Evolutionary conservation across 106 monocot genomes (phyloP).

Genomic region (Narthecium ossifragum): DNA sequence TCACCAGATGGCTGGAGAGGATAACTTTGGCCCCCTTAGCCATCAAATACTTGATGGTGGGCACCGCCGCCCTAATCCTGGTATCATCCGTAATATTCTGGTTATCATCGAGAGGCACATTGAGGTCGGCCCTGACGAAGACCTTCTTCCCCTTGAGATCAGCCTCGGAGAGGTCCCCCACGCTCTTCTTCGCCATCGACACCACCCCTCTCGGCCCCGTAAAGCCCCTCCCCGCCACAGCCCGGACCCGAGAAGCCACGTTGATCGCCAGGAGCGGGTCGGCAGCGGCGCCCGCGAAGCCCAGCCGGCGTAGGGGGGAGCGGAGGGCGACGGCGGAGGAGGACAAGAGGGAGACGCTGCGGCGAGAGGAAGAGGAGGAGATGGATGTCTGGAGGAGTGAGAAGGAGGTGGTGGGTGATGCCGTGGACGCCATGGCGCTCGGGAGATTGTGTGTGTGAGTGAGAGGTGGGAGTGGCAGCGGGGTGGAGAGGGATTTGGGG

Average conservation of each 20-base stretch:
- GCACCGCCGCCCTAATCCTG: slow-evolving; percentile 84
- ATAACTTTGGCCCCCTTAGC: slow-evolving; percentile 82
- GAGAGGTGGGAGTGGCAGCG: neutral
- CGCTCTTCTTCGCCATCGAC: slow-evolving; percentile 91
- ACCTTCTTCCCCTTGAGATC: slow-evolving; percentile 83
- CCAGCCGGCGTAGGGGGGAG: slow-evolving; percentile 25
- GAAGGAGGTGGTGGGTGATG: slow-evolving; percentile 46
- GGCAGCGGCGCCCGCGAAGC: slow-evolving; percentile 41
- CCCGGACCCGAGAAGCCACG: slow-evolving; percentile 22
- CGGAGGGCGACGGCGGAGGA: slow-evolving; percentile 20
- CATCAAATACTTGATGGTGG: slow-evolving; percentile 80
- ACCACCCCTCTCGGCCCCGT: slow-evolving; percentile 50
- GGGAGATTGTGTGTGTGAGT: neutral
- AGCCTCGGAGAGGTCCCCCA: slow-evolving; percentile 52
- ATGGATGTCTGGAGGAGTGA: slow-evolving; percentile 32
- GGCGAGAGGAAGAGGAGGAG: slow-evolving; percentile 22
- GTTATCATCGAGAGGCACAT: slow-evolving; percentile 81
- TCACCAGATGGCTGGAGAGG: slow-evolving; percentile 86
- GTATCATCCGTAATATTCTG: slow-evolving; percentile 93
- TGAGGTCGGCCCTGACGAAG: slow-evolving; percentile 80
- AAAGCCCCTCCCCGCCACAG: slow-evolving; percentile 20
- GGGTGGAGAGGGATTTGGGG: neutral
- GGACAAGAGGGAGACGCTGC: slow-evolving; percentile 1
- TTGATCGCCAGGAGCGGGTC: slow-evolving; percentile 26
- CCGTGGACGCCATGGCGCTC: slow-evolving; percentile 45